phyloP scores from a whole-genome alignment of 2,329 filamentous ascomycete species.

The Aureobasidium sp. region DNA sequence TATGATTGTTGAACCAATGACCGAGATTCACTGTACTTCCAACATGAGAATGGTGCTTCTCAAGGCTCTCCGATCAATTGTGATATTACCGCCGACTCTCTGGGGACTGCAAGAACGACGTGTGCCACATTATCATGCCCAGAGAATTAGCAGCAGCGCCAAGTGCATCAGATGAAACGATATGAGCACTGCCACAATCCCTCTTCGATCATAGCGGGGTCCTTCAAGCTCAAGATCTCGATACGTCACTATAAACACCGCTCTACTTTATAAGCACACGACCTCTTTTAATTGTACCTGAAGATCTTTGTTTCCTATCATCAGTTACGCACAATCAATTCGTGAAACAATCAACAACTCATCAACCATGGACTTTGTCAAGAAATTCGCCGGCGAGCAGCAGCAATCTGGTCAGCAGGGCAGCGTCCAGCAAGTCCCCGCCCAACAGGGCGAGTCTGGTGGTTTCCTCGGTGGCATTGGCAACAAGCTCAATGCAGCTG shows the following conservation, averaged over 20 bases:
- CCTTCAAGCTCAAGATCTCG: not conserved
- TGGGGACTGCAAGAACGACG: not conserved
- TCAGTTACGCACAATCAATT: not conserved
- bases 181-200: not conserved
- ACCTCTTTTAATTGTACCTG: not conserved
- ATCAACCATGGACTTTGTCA: constrained; percentile 41
- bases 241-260: not conserved
- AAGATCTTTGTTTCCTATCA: not conserved
- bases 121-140: not conserved
- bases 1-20: no score
- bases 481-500: constrained; percentile 63
- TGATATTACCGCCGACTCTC: not conserved
- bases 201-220: constrained; percentile 7
- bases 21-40: no score
- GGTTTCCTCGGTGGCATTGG: constrained; percentile 53
- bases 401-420: constrained; percentile 16
- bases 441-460: constrained; percentile 31
- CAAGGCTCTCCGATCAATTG: not conserved
- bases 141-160: not conserved
- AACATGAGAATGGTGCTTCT: no score
- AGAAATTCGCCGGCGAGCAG: constrained; percentile 36
- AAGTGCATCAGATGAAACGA: constrained; percentile 5
- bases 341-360: not conserved
- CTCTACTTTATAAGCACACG: not conserved
- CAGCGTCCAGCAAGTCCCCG: constrained; percentile 24